phyloP scores from a whole-genome alignment of 495 filamentous ascomycete genomes.

The Penicillium parvum region DNA sequence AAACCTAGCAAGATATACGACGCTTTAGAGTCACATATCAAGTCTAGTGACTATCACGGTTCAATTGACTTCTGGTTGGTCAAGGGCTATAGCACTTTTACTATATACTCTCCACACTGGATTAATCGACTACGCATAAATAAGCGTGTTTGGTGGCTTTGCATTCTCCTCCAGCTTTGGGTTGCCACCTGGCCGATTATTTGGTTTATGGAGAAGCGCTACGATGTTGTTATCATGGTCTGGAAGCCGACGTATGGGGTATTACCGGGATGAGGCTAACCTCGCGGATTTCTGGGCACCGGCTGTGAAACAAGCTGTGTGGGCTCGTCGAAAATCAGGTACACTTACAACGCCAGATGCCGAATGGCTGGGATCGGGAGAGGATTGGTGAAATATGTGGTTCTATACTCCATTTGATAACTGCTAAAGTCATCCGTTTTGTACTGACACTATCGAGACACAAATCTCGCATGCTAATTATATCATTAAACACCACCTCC shows the following conservation, averaged over 20 bases:
- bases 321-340: conserved; percentile 15
- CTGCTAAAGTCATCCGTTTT: too few relatives aligned
- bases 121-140: conserved; percentile 40
- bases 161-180: conserved; percentile 44
- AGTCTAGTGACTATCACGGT: conserved; percentile 40
- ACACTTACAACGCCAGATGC: conserved; percentile 21
- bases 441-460: too few relatives aligned
- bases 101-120: conserved; percentile 46
- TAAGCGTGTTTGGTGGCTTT: conserved; percentile 29
- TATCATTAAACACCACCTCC: too few relatives aligned
- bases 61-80: conserved; percentile 19
- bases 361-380: too few relatives aligned
- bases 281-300: conserved; percentile 36
- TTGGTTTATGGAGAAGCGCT: conserved; percentile 38
- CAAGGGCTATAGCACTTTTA: conserved; percentile 26
- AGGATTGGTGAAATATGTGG: too few relatives aligned
- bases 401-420: too few relatives aligned
- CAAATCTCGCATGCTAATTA: too few relatives aligned
- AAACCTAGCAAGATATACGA: conserved; percentile 26
- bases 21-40: conserved; percentile 37
- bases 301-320: conserved; percentile 35
- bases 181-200: conserved; percentile 43
- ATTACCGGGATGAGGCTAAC: conserved; percentile 22
- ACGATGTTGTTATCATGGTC: conserved; percentile 29
- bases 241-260: conserved; percentile 31